phyloP scores from a whole-genome alignment of 257 asterid species.

The Plantago ovata region DNA sequence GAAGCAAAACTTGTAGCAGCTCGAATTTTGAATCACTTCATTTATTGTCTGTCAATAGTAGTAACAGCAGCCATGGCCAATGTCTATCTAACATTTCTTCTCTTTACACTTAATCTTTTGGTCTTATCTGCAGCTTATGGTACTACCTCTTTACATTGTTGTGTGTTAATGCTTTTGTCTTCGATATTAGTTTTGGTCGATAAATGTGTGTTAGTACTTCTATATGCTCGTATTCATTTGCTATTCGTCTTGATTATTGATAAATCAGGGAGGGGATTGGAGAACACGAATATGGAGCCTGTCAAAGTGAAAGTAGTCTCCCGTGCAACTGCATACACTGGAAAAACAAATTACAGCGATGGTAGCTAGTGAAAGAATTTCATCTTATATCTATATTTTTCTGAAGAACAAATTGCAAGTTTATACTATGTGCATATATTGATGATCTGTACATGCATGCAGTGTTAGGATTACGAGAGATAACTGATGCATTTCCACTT shows the following conservation, averaged over 20 bases:
- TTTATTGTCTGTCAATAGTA: background rate
- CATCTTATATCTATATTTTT: too few relatives aligned
- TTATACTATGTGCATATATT: background rate
- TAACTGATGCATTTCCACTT: background rate
- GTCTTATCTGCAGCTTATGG: slow-evolving; percentile 16
- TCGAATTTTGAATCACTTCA: background rate
- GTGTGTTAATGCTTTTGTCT: background rate
- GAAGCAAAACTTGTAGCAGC: too few relatives aligned
- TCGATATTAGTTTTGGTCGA: too few relatives aligned
- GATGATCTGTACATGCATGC: background rate
- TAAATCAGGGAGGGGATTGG: slow-evolving; percentile 24
- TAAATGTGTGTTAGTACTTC: background rate
- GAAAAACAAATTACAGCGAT: slow-evolving; percentile 26
- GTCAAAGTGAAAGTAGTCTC: slow-evolving; percentile 20
- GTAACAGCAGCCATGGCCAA: slow-evolving; percentile 19
- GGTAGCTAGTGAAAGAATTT: too few relatives aligned
- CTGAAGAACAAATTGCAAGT: background rate
- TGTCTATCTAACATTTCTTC: slow-evolving; percentile 3
- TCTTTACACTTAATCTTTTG: slow-evolving; percentile 13
- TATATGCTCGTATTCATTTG: background rate
- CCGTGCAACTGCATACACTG: slow-evolving; percentile 18
- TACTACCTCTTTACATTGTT: background rate
- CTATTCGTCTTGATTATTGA: background rate
- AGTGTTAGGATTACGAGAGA: slow-evolving; percentile 21
- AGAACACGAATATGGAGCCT: background rate